A percentile compares a stretch with the other conserved stretches of the same genome.
Conservation (phyloP, 148 eudicot genomes). For the Agrostemma githago region DNA sequence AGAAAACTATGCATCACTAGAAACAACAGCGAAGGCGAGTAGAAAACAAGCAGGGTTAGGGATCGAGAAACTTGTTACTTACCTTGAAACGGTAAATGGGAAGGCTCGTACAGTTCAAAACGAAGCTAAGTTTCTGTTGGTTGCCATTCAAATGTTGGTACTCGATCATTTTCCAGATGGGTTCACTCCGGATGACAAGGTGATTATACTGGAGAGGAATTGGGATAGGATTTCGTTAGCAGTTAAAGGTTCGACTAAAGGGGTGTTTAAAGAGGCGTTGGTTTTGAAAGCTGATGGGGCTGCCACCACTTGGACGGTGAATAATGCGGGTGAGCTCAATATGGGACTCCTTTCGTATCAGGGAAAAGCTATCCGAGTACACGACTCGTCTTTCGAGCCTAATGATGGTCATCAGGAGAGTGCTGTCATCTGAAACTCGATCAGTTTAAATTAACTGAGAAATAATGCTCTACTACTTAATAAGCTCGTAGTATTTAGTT, state of each 20-base stretch:
- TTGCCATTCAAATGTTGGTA: conserved; percentile 9
- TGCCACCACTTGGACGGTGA: too few species aligned
- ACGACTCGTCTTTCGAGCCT: too few species aligned
- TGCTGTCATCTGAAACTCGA: too few species aligned
- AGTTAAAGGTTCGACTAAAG: neutral
- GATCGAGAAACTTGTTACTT: neutral
- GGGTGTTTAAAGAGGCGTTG: neutral
- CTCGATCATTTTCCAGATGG: neutral
- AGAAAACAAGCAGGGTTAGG: neutral
- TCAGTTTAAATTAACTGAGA: too few species aligned
- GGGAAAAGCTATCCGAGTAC: too few species aligned
- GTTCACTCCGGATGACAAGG: neutral
- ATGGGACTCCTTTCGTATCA: too few species aligned
- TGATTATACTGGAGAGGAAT: neutral
- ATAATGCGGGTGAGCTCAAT: too few species aligned
- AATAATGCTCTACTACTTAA: too few species aligned
- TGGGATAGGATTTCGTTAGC: neutral
- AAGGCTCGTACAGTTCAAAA: neutral
- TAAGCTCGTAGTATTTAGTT: too few species aligned
- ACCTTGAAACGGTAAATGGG: neutral
- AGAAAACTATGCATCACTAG: neutral
- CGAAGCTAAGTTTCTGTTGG: conserved; percentile 8
- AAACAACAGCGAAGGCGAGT: neutral
- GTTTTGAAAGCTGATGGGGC: neutral
- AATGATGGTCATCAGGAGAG: too few species aligned